Evolutionary conservation across 306 rosid species (phyloP), one percentile per base, ranked within the genome.

Genomic region (Senna tora): DNA sequence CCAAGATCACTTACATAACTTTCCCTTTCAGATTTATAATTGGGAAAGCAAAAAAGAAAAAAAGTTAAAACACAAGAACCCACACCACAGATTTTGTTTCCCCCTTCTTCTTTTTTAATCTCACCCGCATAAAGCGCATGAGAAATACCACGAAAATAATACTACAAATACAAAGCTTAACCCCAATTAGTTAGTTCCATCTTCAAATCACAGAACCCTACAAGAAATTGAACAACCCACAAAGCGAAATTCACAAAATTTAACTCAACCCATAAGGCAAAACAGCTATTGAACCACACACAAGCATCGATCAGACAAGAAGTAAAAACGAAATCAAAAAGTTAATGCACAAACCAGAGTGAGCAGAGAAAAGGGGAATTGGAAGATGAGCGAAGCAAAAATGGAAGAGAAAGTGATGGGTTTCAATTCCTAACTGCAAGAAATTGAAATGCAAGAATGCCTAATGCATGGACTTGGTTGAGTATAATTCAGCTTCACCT

Each of bases 271-370:
- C 55, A 5, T 33, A 7, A 45, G 28, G 22, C 54, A 66, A 52
- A 65, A 69, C 0, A 2, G 2, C 51, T 25, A 52, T 1, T 15
- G 20, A 41, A 67, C 51, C 36, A 41, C 22, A 58, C 36, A 41
- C 22, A 58, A 47, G 12, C 34, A 68, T 57, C 22, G 42, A 36
- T 7, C 8, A 20, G 54, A 65, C 4, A 20, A 25, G 17, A 5
- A 45, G 5, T 2, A 19, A 5, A 54, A 57, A 58, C 57, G 5
- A 50, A 61, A 63, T 17, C 51, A 67, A 62, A 39, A 7, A 16
- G 33, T n/a, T 52, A 62, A 38, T 42, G 66, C 13, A 77, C 78
- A 42, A 74, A 87, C 85, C 85, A 83, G 84, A 60, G 64, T 13
- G 8, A 42, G 80, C 7, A 75, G 78, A 68, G 21, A 1, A 25